A percentile compares a stretch with the other conserved stretches of the same genome.
Evolutionary conservation across 305 asterid species (phyloP).

Genomic region (Solanum chacoense): DNA sequence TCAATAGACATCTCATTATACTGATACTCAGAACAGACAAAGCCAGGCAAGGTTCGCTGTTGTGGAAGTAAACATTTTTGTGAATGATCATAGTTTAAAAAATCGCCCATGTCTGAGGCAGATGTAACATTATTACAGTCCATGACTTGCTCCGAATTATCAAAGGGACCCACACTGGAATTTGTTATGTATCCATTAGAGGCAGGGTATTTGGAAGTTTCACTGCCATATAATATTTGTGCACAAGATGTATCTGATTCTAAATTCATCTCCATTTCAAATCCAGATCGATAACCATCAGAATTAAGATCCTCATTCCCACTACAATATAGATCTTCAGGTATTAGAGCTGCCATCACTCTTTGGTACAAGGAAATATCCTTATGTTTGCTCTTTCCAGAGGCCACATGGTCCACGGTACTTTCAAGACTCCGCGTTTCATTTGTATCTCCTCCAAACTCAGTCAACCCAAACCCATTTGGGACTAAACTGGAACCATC

Average conservation of each 20-base stretch:
- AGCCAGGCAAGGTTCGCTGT: constrained; percentile 24
- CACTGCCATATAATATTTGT: constrained; percentile 29
- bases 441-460: constrained; percentile 35
- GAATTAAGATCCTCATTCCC: constrained; percentile 39
- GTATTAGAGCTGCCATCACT: constrained; percentile 74
- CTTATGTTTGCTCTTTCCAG: constrained; percentile 33
- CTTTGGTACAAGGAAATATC: constrained; percentile 68
- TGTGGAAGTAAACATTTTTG: constrained; percentile 41
- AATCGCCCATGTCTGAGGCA: constrained; percentile 22
- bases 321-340: constrained; percentile 31
- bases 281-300: constrained; percentile 38
- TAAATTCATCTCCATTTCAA: constrained; percentile 40
- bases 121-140: constrained; percentile 21
- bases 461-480: constrained; percentile 23
- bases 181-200: constrained; percentile 40
- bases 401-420: constrained; percentile 34
- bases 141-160: constrained; percentile 31
- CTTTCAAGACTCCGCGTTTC: constrained; percentile 34
- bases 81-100: constrained; percentile 31
- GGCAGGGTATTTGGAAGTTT: constrained; percentile 31
- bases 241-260: constrained; percentile 36
- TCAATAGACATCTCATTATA: constrained; percentile 54
- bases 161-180: constrained; percentile 30
- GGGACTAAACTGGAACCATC: constrained; percentile 23
- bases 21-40: constrained; percentile 47